phyloP scores from a whole-genome alignment of 73 alveolate genomes.

The Tetrahymena borealis region DNA sequence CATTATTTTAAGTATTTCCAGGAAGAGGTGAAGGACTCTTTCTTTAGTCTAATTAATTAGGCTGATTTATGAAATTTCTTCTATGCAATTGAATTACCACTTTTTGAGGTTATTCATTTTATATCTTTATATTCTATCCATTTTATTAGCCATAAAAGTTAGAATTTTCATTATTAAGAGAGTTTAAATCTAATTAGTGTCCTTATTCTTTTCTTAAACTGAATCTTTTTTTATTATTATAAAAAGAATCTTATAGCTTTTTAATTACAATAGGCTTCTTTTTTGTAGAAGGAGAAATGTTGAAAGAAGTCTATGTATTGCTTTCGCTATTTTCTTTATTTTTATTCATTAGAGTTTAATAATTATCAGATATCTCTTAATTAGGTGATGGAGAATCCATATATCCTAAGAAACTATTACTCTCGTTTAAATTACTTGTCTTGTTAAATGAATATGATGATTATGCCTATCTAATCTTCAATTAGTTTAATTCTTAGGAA shows the following conservation, averaged over 20 bases:
- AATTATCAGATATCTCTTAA: not conserved
- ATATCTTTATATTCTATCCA: no score
- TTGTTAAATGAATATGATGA: not conserved
- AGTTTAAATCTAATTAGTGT: no score
- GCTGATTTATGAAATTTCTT: no score
- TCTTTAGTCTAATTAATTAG: no score
- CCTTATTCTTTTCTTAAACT: not conserved
- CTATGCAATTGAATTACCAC: no score
- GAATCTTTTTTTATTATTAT: not conserved
- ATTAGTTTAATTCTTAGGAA: not conserved
- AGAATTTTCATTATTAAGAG: not conserved
- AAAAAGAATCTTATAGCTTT: not conserved
- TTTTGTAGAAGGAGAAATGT: not conserved
- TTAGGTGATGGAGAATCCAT: not conserved
- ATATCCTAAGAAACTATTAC: not conserved
- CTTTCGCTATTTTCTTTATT: not conserved
- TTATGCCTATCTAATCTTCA: not conserved
- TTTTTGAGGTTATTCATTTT: no score
- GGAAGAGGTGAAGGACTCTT: no score
- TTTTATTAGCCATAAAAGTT: not conserved
- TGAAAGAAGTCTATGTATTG: not conserved
- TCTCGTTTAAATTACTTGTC: not conserved
- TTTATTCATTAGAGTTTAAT: not conserved
- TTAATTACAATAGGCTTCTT: not conserved
- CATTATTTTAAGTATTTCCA: no score